Conservation (phyloP, 495 filamentous ascomycete species). For the Alectoria sarmentosa region DNA sequence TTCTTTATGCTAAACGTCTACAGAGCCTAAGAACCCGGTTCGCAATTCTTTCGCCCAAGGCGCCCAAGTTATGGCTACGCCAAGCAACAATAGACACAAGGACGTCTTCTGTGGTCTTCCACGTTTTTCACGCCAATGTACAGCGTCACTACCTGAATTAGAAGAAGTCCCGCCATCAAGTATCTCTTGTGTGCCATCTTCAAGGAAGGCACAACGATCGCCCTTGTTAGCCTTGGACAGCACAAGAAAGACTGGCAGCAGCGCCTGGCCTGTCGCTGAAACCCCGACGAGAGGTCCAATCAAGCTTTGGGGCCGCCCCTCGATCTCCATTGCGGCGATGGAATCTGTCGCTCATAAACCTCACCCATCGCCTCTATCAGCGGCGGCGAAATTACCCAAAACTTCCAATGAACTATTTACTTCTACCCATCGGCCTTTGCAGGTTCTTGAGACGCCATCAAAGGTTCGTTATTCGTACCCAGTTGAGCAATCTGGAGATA, state of each 20-base stretch:
- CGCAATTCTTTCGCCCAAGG: constrained; percentile 51
- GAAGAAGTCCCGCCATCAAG: constrained; percentile 29
- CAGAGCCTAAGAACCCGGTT: constrained; percentile 55
- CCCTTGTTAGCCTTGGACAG: neutral
- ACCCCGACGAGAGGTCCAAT: constrained; percentile 47
- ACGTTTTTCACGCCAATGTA: constrained; percentile 11
- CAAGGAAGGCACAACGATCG: constrained; percentile 3
- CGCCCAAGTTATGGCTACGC: constrained; percentile 73
- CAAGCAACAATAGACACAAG: constrained; percentile 49
- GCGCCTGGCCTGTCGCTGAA: constrained; percentile 34
- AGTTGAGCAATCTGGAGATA: constrained; percentile 7
- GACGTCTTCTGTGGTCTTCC: constrained; percentile 34
- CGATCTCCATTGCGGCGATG: neutral
- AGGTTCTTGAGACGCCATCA: constrained; percentile 5
- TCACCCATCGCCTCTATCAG: constrained; percentile 1
- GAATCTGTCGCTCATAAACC: neutral
- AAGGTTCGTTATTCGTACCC: neutral
- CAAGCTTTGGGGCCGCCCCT: constrained; percentile 32
- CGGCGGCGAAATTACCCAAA: neutral
- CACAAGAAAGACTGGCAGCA: neutral
- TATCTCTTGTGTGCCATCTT: constrained; percentile 23
- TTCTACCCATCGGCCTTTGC: neutral
- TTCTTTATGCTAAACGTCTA: constrained; percentile 9
- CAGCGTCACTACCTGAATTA: constrained; percentile 22
- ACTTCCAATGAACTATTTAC: neutral